Base-by-base conservation (phyloP, 257 asterid species). In the Plantago elongata region DNA sequence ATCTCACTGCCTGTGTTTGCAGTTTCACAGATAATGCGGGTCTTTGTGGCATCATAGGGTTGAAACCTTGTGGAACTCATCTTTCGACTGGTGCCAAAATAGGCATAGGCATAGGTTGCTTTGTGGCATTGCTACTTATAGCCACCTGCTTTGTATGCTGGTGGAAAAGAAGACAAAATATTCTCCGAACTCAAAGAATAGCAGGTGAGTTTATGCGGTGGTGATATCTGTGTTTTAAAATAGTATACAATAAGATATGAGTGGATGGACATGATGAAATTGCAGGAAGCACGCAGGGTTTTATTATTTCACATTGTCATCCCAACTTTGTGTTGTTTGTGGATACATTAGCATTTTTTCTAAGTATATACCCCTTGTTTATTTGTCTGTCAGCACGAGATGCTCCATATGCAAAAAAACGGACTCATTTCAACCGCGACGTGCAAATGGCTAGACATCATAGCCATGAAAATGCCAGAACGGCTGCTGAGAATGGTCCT, bases 1-100 rank as follows among this genome's bases (percentile, higher is more conserved):
- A 54, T 64, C 58, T 11, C 44, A 38, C 55, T 13, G 11, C 62
- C 72, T 72, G 42, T 68, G 45, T 61, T 18, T 81, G 81, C 85
- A 93, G 99, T 77, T 93, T 93, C 66, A 93, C 97, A 3, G 97
- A 89, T 69, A 93, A 93, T 75, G 76, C 91, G 22, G 95, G 99
- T 47, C 90, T 93, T 9, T 93, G 99, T 17, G 99, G 99, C 67
- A 85, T 93, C 71, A 95, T 96, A 1, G 99, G 99, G 51, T 70
- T 93, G 51, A 83, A 72, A 63, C 45, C 87, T 43, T 93, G 99
- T 27, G 94, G 90, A 62, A 71, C 88, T 40, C 99, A 86, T 75
- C 90, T 93, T 49, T 79, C 96, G 5, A 51, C 75, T 57, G 94
- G 96, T 54, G 96, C 84, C 27, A 93, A 78, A 82, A 54, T 82